Base-by-base conservation (phyloP, 345 rosid genomes). In the Cochlearia excelsa region DNA sequence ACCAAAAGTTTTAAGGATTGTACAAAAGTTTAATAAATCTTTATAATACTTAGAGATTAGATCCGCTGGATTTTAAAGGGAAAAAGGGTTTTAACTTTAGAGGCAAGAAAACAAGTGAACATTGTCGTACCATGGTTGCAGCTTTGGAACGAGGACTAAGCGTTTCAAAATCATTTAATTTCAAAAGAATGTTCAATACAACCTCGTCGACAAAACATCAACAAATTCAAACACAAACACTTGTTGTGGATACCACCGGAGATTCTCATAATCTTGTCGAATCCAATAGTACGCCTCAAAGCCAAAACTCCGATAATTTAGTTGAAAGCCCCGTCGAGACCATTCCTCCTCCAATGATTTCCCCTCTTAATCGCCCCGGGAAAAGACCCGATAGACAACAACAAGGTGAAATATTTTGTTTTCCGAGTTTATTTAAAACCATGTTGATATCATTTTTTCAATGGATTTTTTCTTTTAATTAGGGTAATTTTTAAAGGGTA, bases 121-220 rank as follows among this genome's bases (percentile, higher is more conserved):
- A 59, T 63, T 63, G 69, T 63, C 65, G 75, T 64, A 71, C 70
- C 61, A 89, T 89, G 95, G 89, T 86, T 63, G 76, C 79, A 47
- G 76, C 94, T 42, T 71, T 86, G 38, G 77, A 75, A 35, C 82
- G 77, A n/a, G 77, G 77, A 50, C 60, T 45, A 9, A 84, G 79
- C 79, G 62, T 68, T 63, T 78, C 80, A 1, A 78, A 49, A 69
- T 83, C 95, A 40, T 79, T 79, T 67, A 39, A 62, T 28, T 42
- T 77, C 45, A 78, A 66, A 58, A 74, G 63, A 64, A 78, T 81
- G 81, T 72, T 66, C 45, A 88, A 81, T 2, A 63, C 57, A 50
- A 69, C 84, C 2, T 68, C 73, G 5, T 52, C 77, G 43, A 80
- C 74, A 41, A 26, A 59, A 46, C 80, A 64, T 45, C 23, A 16